phyloP scores from a whole-genome alignment of 2,329 filamentous ascomycete genomes.

The Calonectria pseudoturangicola region DNA sequence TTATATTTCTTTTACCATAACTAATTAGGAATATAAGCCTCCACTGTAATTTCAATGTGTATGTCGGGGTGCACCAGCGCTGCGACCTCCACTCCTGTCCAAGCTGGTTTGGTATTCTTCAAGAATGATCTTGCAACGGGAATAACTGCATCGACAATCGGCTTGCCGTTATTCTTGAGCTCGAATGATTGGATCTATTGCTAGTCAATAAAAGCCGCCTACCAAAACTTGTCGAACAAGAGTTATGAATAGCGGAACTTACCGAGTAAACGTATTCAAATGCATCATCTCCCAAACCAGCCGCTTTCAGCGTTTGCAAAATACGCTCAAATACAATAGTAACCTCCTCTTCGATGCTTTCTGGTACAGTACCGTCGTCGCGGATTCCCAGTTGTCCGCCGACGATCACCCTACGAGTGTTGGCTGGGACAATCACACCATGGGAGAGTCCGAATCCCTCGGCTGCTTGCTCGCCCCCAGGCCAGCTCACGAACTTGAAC shows the following conservation, averaged over 20 bases:
- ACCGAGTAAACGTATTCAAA: conserved; percentile 36
- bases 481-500: conserved; percentile 34
- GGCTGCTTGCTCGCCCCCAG: conserved; percentile 32
- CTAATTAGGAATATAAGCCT: conserved; percentile 30
- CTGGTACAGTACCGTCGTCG: conserved; percentile 32
- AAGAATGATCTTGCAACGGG: conserved; percentile 4
- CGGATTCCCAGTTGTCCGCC: conserved; percentile 32
- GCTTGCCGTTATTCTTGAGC: conserved; percentile 20
- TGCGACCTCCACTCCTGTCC: conserved; percentile 34
- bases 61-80: conserved; percentile 23
- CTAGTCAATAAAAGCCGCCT: neutral
- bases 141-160: conserved; percentile 24
- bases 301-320: conserved; percentile 20
- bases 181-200: conserved; percentile 34
- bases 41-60: conserved; percentile 33
- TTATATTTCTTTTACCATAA: neutral
- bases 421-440: conserved; percentile 29
- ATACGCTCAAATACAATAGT: conserved; percentile 31
- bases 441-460: conserved; percentile 33
- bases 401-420: conserved; percentile 22
- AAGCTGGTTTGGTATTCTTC: conserved; percentile 32
- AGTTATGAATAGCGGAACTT: neutral
- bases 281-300: conserved; percentile 36
- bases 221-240: too few species aligned
- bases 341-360: conserved; percentile 30